phyloP scores from a whole-genome alignment of 495 filamentous ascomycete species.

The Bacidia gigantensis region DNA sequence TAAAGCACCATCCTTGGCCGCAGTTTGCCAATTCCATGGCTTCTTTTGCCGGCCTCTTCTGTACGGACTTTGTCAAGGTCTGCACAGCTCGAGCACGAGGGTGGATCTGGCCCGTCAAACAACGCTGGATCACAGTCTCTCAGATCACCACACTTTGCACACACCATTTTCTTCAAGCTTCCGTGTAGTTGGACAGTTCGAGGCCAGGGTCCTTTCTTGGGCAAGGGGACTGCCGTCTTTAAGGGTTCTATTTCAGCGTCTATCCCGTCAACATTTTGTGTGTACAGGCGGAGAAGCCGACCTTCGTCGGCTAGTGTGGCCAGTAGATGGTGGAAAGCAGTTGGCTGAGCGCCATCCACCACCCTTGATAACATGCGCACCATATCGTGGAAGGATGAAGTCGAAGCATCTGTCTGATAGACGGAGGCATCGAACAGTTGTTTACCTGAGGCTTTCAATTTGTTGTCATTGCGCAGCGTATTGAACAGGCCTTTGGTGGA shows the following conservation, averaged over 20 bases:
- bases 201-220: conserved; percentile 78
- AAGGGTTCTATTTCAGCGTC: conserved; percentile 76
- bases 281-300: conserved; percentile 83
- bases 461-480: conserved; percentile 68
- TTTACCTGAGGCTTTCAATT: conserved; percentile 85
- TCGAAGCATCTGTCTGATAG: conserved; percentile 79
- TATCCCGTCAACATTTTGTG: conserved; percentile 90
- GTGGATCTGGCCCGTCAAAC: conserved; percentile 73
- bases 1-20: conserved; percentile 91
- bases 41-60: conserved; percentile 69
- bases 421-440: conserved; percentile 95
- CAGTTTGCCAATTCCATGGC: conserved; percentile 83
- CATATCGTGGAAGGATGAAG: conserved; percentile 87
- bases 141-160: conserved; percentile 74
- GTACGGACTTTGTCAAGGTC: conserved; percentile 63
- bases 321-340: conserved; percentile 84
- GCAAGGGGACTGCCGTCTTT: conserved; percentile 58
- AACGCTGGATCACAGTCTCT: conserved; percentile 60
- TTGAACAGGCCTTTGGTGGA: conserved; percentile 80
- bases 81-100: conserved; percentile 64
- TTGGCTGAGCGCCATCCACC: conserved; percentile 63
- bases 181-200: conserved; percentile 88
- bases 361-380: conserved; percentile 71
- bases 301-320: conserved; percentile 81
- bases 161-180: conserved; percentile 89